phyloP scores from a whole-genome alignment of 2,329 filamentous ascomycete species.

The Neoscytalidium dimidiatum region DNA sequence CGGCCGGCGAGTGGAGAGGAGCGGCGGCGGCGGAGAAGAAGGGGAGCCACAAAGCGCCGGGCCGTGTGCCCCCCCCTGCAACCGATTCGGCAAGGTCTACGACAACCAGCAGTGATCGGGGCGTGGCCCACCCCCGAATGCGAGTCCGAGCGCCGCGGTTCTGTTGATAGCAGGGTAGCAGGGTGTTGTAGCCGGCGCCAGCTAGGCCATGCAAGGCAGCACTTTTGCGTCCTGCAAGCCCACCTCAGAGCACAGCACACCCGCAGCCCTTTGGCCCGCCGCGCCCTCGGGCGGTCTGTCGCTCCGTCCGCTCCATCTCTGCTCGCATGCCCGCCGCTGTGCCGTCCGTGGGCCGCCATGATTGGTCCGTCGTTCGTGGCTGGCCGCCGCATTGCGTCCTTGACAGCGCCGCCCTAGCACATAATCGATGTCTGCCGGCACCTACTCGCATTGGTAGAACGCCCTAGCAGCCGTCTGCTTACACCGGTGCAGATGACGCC shows the following conservation, averaged over 20 bases:
- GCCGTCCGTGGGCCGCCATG: neutral
- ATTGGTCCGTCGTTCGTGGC: neutral
- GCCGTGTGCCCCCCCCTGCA: neutral
- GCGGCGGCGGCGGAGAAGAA: neutral
- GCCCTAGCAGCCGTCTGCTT: neutral
- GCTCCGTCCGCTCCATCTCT: neutral
- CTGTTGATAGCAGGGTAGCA: too few relatives aligned
- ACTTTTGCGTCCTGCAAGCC: too few relatives aligned
- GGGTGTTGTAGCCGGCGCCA: too few relatives aligned
- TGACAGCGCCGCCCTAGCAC: neutral
- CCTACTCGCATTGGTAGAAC: neutral
- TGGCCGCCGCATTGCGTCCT: neutral
- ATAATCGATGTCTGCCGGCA: neutral
- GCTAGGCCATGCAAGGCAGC: conserved; percentile 8
- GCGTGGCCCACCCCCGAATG: neutral
- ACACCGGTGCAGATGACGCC: neutral
- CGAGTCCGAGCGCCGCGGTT: conserved; percentile 9
- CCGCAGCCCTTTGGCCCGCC: neutral
- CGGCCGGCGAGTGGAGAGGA: neutral
- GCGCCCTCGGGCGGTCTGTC: neutral
- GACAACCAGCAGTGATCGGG: neutral
- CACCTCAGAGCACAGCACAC: neutral
- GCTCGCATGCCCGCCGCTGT: neutral
- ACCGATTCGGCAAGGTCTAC: neutral
- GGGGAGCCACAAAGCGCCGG: neutral